A percentile compares a stretch with the other conserved stretches of the same genome.
These are phyloP conservation scores for Zalaria sp. DNA, from an alignment of 2,329 filamentous ascomycete species.

Conservation along the genomic window DNA sequence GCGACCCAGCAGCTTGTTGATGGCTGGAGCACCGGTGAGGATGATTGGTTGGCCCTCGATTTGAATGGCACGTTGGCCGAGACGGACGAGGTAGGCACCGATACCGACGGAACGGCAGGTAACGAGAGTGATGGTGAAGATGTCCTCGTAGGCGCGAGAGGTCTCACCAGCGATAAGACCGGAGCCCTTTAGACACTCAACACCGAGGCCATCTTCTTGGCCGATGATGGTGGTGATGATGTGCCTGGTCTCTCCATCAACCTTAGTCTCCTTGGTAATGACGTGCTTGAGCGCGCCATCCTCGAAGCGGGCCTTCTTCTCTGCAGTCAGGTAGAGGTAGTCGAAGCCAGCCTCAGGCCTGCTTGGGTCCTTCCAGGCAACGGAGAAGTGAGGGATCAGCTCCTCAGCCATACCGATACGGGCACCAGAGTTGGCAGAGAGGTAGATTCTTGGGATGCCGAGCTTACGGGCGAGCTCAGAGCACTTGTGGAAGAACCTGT, in stretches of 20 bases:
- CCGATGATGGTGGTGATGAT: conserved; percentile 91
- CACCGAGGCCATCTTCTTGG: conserved; percentile 88
- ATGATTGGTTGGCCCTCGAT: conserved; percentile 99
- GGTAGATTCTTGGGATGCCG: conserved; percentile 90
- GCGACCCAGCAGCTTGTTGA: conserved; percentile 95
- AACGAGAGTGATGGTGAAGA: conserved; percentile 95
- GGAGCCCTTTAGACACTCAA: conserved; percentile 92
- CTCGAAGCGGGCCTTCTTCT: conserved; percentile 75
- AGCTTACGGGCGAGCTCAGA: conserved; percentile 88
- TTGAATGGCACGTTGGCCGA: conserved; percentile 95
- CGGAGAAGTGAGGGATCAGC: conserved; percentile 91
- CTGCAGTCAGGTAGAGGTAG: conserved; percentile 85
- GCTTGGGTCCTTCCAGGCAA: conserved; percentile 79
- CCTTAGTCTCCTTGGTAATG: conserved; percentile 74
- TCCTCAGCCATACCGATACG: conserved; percentile 94
- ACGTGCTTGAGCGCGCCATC: conserved; percentile 61
- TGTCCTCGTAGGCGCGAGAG: conserved; percentile 92
- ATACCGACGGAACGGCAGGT: conserved; percentile 99
- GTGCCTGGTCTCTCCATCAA: conserved; percentile 79
- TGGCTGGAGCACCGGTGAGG: conserved; percentile 86
- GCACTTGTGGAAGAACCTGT: conserved; percentile 98
- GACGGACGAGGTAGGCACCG: conserved; percentile 94
- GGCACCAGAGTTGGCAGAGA: conserved; percentile 97
- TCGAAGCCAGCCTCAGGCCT: conserved; percentile 87
- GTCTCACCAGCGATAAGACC: conserved; percentile 97